Evolutionary conservation across 306 rosid genomes (phyloP).

Genomic region (Begonia masoniana): DNA sequence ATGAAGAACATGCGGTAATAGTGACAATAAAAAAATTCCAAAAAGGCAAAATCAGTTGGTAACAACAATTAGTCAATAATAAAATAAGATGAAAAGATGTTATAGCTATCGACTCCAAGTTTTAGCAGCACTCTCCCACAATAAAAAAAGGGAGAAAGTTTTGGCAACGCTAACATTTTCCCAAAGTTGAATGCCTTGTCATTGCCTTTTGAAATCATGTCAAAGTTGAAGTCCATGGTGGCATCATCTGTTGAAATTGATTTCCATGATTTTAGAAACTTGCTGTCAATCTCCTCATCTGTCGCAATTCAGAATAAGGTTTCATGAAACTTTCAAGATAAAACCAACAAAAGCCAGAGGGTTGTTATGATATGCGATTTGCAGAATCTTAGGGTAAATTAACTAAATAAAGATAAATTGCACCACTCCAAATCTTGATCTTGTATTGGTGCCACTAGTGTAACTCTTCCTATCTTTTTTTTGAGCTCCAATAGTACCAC

Average conservation of each 20-base stretch:
- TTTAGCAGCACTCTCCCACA: background rate
- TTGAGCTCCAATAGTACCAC: too few species aligned
- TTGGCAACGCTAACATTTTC: constrained; percentile 44
- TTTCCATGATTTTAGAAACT: constrained; percentile 82
- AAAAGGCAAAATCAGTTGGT: too few species aligned
- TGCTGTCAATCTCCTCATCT: constrained; percentile 68
- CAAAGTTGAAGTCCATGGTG: constrained; percentile 58
- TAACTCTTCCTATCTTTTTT: too few species aligned
- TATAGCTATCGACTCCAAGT: background rate
- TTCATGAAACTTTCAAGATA: background rate
- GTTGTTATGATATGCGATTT: background rate
- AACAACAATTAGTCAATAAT: too few species aligned
- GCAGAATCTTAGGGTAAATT: constrained; percentile 1
- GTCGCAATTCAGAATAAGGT: constrained; percentile 12
- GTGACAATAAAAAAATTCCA: too few species aligned
- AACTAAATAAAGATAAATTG: background rate
- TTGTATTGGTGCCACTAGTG: background rate
- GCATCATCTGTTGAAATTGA: constrained; percentile 72
- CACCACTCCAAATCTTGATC: constrained; percentile 1
- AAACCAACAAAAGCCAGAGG: background rate
- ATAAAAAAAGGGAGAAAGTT: background rate
- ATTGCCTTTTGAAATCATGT: constrained; percentile 40
- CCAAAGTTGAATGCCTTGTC: constrained; percentile 63
- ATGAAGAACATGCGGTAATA: too few species aligned
- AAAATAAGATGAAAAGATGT: background rate